Percentiles rank a stretch among this genome's conserved stretches.
Conservation (phyloP, 352 stramenopile species). For the Aphanomyces astaci region DNA sequence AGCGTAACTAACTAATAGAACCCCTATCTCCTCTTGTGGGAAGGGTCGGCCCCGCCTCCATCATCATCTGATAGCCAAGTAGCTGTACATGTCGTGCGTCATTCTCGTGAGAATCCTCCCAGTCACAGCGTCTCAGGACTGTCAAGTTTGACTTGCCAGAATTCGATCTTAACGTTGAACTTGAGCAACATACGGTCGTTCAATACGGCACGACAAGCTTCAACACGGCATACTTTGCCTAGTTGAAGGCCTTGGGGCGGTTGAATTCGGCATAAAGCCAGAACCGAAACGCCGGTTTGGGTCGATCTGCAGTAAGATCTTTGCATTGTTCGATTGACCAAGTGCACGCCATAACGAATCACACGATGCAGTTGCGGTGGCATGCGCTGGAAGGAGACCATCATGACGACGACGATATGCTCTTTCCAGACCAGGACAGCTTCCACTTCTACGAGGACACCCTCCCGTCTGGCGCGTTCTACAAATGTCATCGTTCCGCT, state of each 20-base stretch:
- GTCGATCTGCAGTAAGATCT: background rate
- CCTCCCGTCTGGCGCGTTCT: background rate
- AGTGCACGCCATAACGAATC: background rate
- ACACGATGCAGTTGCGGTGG: background rate
- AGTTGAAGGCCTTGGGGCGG: too few relatives aligned
- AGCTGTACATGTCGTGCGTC: too few relatives aligned
- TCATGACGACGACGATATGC: background rate
- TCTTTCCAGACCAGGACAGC: background rate
- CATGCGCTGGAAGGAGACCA: background rate
- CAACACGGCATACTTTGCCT: background rate
- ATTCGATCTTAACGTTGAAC: background rate
- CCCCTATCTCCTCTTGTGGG: too few relatives aligned
- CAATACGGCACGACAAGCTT: background rate
- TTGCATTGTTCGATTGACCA: background rate
- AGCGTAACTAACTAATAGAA: too few relatives aligned
- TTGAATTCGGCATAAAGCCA: background rate
- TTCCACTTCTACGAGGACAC: slow-evolving; percentile 6
- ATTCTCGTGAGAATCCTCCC: background rate
- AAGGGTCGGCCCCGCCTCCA: too few relatives aligned
- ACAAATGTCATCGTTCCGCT: background rate
- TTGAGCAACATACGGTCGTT: background rate
- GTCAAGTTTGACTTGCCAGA: background rate
- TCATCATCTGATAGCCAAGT: too few relatives aligned
- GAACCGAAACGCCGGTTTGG: background rate
- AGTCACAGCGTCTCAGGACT: too few relatives aligned